Evolutionary conservation across 2,329 filamentous ascomycete genomes (phyloP), one percentile per base, ranked within the genome.

Genomic region (Aspergillus brasiliensis): DNA sequence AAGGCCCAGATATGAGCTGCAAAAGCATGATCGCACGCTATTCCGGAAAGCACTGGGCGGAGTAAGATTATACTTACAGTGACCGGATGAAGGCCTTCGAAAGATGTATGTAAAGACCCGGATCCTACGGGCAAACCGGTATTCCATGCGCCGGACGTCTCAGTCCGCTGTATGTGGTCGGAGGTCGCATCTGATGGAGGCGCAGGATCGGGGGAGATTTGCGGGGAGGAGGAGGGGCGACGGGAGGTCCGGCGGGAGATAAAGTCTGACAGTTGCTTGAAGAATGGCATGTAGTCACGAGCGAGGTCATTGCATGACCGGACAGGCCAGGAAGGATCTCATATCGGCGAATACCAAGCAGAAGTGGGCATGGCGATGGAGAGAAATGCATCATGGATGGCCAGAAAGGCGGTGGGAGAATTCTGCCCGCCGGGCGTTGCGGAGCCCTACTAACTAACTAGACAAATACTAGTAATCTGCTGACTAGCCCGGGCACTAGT

Each of bases 181-280:
- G 66, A 66, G 59, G 59, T 66, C 62, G 62, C 68, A 71, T 69
- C 58, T 57, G 67, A 66, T 58, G 62, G 57, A 34, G 54, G 58
- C 58, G 56, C 46, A 51, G 62, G 40, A 55, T 21, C 52, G 60
- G 51, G 47, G 37, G 28, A 7, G 31, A 54, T 44, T 28, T 52
- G 57, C 38, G 42, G 40, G 28, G 56, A 38, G 21, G 25, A n/a
- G 11, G 47, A 34, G 46, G 53, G 49, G 42, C 38, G 58, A 46
- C 42, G 59, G 48, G 47, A 60, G 42, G 37, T 51, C 53, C 54
- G 57, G 47, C 31, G 51, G 47, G 62, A 21, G 21, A 67, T 46
- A 17, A 58, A 46, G 2, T 63, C 48, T 25, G 69, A 62, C 34
- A 71, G 28, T 48, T 38, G 60, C 10, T 58, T 61, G 34, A 69